Base-by-base conservation (phyloP, 371 early-diverging fungal species). In the Mucor indicus region DNA sequence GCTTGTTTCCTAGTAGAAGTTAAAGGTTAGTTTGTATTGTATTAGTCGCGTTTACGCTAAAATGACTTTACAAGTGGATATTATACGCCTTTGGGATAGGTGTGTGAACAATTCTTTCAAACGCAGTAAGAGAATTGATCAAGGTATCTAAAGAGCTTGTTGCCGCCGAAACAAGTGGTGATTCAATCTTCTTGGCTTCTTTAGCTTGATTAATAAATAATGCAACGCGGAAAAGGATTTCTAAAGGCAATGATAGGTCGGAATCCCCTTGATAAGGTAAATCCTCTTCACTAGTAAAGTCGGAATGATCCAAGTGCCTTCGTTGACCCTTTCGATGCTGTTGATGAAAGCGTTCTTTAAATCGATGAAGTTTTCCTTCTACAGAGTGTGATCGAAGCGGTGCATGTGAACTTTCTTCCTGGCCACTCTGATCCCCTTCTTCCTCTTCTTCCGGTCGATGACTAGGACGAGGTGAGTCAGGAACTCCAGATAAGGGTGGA, bases 81-180 rank as follows among this genome's bases (percentile, higher is more conserved):
- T 75, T 69, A 51, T 92, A 92, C 12, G 91, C 90, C 32, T 84
- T 60, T 1, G 92, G 92, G 52, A 90, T 85, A 21, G 92, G 92
- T 3, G 87, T 83, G 57, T 72, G 72, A 10, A 83, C 67, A 55
- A 92, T 86, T 33, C 92, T 63, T 60, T 90, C 90, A 57, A 90
- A 81, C 13, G 72, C 68, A 22, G 81, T 76, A n/a, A 90, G 58
- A 33, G 77, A 70, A 44, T 91, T 91, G 19, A 83, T 69, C 47
- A 84, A 54, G 17, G 50, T 67, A 33, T 76, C 73, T 2, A 84
- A 32, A 0, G 75, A 69, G 41, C 52, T 52, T 12, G 71, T 69
- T 31, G 75, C 69, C 16, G 63, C 64, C 4, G 70, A 75, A 19
- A 72, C 76, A 29, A 76, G 62, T 2, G 70, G 62, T 17, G 74